Percentiles rank a stretch among this genome's conserved stretches.
Conservation (phyloP, 768 basidiomycete genomes). For the Thelephora ganbajun region DNA sequence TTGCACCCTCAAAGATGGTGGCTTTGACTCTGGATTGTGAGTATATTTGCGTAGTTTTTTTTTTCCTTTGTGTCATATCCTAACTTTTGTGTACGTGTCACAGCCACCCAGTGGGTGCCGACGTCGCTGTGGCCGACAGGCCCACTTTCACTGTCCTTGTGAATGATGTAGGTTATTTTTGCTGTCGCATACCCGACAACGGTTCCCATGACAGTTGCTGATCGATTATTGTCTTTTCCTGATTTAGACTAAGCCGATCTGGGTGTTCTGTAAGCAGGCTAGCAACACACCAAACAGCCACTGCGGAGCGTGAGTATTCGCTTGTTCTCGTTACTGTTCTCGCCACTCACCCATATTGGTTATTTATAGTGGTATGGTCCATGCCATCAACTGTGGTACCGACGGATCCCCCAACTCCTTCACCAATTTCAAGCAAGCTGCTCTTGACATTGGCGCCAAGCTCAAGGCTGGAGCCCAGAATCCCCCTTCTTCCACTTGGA, state of each 20-base stretch:
- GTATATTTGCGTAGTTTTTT: slow-evolving; percentile 10
- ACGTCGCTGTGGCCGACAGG: slow-evolving; percentile 21
- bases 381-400: slow-evolving; percentile 46
- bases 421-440: slow-evolving; percentile 42
- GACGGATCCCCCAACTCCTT: slow-evolving; percentile 46
- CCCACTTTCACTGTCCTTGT: slow-evolving; percentile 34
- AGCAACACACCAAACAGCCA: slow-evolving; percentile 35
- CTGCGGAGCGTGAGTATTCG: slow-evolving; percentile 25
- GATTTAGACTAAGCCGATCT: slow-evolving; percentile 36
- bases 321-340: background rate
- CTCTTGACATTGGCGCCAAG: slow-evolving; percentile 38
- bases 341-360: background rate
- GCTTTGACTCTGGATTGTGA: slow-evolving; percentile 45
- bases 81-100: slow-evolving; percentile 32
- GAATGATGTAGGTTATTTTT: slow-evolving; percentile 18
- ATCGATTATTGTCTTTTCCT: background rate
- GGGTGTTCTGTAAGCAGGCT: slow-evolving; percentile 46
- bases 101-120: slow-evolving; percentile 23
- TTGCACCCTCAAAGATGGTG: slow-evolving; percentile 37
- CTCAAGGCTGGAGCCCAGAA: slow-evolving; percentile 29
- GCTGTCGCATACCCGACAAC: background rate
- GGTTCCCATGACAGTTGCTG: background rate
- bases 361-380: slow-evolving; percentile 38
- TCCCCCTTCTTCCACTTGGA: slow-evolving; percentile 17
- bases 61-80: background rate